Percentiles rank a stretch among this genome's conserved stretches.
Evolutionary conservation across 2,329 filamentous ascomycete genomes (phyloP).

Genomic region (Trichoderma arundinaceum): DNA sequence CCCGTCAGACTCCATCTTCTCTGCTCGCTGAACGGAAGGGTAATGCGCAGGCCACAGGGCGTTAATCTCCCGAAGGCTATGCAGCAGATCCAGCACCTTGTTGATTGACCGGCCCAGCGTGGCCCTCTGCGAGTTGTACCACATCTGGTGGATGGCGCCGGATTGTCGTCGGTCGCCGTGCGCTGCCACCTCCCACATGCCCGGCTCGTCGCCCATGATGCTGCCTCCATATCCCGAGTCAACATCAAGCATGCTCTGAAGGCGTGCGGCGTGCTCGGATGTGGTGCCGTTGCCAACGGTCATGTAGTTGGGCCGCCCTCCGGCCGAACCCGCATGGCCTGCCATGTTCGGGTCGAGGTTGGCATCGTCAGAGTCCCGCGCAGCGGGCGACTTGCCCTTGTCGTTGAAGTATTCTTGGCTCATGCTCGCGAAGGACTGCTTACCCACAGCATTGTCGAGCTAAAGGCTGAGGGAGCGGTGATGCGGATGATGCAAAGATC

Average conservation of each 20-base stretch:
- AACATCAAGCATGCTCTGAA: slow-evolving; percentile 80
- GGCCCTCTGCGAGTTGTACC: slow-evolving; percentile 91
- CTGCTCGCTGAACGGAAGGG: slow-evolving; percentile 75
- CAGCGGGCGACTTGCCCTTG: slow-evolving; percentile 58
- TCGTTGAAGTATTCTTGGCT: slow-evolving; percentile 63
- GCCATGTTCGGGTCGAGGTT: slow-evolving; percentile 37
- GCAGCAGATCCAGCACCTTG: slow-evolving; percentile 81
- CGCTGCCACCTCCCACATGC: slow-evolving; percentile 51
- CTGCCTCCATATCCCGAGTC: slow-evolving; percentile 95
- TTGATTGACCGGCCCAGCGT: slow-evolving; percentile 87
- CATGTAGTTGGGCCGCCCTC: slow-evolving; percentile 71
- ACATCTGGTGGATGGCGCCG: slow-evolving; percentile 87
- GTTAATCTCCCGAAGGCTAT: slow-evolving; percentile 87
- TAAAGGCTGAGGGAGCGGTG: slow-evolving; percentile 1
- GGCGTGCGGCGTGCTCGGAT: slow-evolving; percentile 78
- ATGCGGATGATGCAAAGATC: slow-evolving; percentile 35
- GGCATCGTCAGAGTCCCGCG: slow-evolving; percentile 38
- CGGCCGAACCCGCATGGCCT: slow-evolving; percentile 39
- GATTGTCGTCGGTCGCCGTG: slow-evolving; percentile 61
- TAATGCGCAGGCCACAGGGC: slow-evolving; percentile 93
- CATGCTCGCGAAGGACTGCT: slow-evolving; percentile 51
- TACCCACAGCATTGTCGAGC: slow-evolving; percentile 46
- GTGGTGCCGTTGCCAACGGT: slow-evolving; percentile 83
- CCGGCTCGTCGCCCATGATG: slow-evolving; percentile 64
- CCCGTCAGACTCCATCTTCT: slow-evolving; percentile 52